Evolutionary conservation across 768 basidiomycete genomes (phyloP), one percentile per base, ranked within the genome.

Genomic region (Kwoniella dendrophila): DNA sequence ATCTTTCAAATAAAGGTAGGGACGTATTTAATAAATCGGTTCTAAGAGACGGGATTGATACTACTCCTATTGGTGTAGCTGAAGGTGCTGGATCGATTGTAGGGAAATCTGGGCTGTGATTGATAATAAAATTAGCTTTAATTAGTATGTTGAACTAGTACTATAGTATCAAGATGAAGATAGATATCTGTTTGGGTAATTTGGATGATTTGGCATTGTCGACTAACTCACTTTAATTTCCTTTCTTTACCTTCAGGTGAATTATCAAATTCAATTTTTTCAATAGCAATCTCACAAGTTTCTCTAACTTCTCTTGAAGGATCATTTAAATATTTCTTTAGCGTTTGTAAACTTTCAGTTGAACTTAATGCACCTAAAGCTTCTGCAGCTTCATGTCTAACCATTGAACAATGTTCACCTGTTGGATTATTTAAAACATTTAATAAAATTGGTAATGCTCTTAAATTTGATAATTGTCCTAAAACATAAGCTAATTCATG

Each of bases 311-410:
- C 85, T 48, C 86, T 83, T 65, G 89, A 85, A 10, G 84, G 73
- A 81, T 97, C 91, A 56, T 81, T 76, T 32, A 89, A 79, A 80
- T 88, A 93, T 77, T 88, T 83, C 57, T 82, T 80, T 36, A 99
- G 83, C 58, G 92, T 77, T 2, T 87, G 84, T 11, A 94, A 72
- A 16, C 91, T 90, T 0, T 80, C 68, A 1, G 82, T 72, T 22
- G 86, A 82, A 7, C 90, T 92, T 36, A 98, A 91, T 0, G 96
- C 96, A 40, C 94, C 96, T 83, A 99, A 88, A 8, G 96, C 96
- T 81, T 99, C 96, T n/a, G 96, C 96, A 51, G 95, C 93, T 90
- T 99, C 96, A 81, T 99, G 96, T 56, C 96, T 83, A 63, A 98
- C 96, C 96, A 99, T 99, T 0, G 92, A 88, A 43, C 77, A 76